Conservation (phyloP, 768 basidiomycete species). For the Chalciporus chontae region DNA sequence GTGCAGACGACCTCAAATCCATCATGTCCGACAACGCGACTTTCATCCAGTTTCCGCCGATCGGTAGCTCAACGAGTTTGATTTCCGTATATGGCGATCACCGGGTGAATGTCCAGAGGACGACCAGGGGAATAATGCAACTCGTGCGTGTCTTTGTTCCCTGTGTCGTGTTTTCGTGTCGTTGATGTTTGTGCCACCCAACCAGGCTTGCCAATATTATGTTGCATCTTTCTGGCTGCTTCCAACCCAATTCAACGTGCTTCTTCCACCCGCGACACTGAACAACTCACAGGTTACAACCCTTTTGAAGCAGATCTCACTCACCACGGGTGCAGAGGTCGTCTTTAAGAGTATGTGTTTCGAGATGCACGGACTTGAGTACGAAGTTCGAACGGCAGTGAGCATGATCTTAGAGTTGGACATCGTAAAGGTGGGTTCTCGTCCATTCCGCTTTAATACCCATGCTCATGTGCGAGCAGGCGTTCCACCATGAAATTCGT, state of each 20-base stretch:
- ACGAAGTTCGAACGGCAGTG: constrained; percentile 84
- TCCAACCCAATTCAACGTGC: constrained; percentile 89
- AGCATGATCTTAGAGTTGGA: constrained; percentile 87
- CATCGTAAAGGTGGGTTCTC: constrained; percentile 70
- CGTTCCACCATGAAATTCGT: constrained; percentile 95
- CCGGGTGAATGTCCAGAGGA: constrained; percentile 90
- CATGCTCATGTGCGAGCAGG: constrained; percentile 37
- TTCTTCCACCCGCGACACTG: constrained; percentile 77
- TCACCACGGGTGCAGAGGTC: constrained; percentile 85
- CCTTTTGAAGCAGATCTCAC: constrained; percentile 82
- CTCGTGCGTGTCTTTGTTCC: constrained; percentile 56
- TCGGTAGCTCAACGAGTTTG: constrained; percentile 89
- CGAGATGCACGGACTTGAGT: constrained; percentile 92
- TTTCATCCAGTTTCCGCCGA: constrained; percentile 88
- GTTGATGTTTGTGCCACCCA: constrained; percentile 1
- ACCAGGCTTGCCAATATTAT: constrained; percentile 90
- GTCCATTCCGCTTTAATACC: background rate
- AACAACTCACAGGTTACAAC: constrained; percentile 80
- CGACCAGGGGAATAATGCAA: constrained; percentile 91
- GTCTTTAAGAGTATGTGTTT: constrained; percentile 98
- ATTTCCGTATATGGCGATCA: constrained; percentile 94
- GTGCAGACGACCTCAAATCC: constrained; percentile 86
- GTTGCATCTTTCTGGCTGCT: constrained; percentile 97
- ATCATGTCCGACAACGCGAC: constrained; percentile 97
- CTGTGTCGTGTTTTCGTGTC: constrained; percentile 16